Percentiles rank a stretch among this genome's conserved stretches.
These are phyloP conservation scores for Coemansia erecta DNA, from an alignment of 192 early-diverging fungal species.

Conservation along the genomic window DNA sequence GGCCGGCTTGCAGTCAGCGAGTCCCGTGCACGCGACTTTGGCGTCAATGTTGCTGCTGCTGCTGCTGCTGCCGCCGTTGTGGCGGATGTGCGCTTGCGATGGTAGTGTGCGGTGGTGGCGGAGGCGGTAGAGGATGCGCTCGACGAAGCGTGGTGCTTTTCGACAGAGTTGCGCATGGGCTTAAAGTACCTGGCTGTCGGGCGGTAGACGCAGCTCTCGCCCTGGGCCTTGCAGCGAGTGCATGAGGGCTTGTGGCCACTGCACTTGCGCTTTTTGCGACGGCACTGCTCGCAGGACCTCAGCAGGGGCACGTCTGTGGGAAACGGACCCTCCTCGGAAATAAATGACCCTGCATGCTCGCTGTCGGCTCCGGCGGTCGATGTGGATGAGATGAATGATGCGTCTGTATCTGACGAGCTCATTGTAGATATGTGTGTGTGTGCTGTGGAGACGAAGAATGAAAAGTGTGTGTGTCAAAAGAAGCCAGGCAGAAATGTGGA, in stretches of 20 bases:
- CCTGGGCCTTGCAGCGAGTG: constrained; percentile 35
- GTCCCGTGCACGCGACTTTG: constrained; percentile 1
- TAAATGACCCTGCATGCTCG: constrained; percentile 2
- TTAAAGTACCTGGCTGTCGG: constrained; percentile 43
- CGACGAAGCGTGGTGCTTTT: background rate
- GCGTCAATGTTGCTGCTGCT: too few species aligned
- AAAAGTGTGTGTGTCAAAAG: background rate
- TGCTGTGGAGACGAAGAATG: background rate
- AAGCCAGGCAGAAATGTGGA: background rate
- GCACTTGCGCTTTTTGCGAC: constrained; percentile 53
- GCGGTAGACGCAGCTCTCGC: constrained; percentile 32
- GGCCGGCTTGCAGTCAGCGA: constrained; percentile 12
- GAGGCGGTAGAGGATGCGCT: background rate
- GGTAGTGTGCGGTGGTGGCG: background rate
- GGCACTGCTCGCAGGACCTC: constrained; percentile 49
- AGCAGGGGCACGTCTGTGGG: constrained; percentile 32
- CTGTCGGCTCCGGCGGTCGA: background rate
- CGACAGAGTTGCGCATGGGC: constrained; percentile 11
- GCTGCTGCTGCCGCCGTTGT: constrained; percentile 10
- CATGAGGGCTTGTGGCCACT: constrained; percentile 40
- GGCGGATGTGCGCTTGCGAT: constrained; percentile 24
- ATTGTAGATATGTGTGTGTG: constrained; percentile 1
- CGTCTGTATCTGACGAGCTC: background rate
- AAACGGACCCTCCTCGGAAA: background rate
- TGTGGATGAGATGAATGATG: background rate